These are phyloP conservation scores for Bipolaris zeicola DNA, from an alignment of 2,329 filamentous ascomycete genomes.

Conservation along the genomic window DNA sequence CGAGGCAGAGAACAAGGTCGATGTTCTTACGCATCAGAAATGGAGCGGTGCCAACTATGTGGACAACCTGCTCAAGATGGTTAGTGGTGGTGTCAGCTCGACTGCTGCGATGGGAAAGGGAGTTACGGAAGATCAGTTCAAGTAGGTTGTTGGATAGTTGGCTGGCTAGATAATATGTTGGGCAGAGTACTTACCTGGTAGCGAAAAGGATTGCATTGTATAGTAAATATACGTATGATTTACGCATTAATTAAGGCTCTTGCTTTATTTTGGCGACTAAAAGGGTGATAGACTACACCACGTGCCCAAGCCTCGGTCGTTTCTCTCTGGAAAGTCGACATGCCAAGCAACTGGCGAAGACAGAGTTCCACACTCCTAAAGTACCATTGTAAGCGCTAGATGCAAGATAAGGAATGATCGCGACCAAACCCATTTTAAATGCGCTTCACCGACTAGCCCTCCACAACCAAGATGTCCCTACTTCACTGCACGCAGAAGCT, in stretches of 20 bases:
- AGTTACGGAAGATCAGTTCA: slow-evolving; percentile 97
- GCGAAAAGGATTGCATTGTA: neutral
- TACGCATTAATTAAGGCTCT: neutral
- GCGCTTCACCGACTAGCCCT: too few relatives aligned
- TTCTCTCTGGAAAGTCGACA: too few relatives aligned
- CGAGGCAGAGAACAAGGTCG: slow-evolving; percentile 87
- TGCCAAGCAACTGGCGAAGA: too few relatives aligned
- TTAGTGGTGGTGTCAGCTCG: slow-evolving; percentile 86
- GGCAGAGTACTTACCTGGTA: neutral
- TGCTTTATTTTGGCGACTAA: neutral
- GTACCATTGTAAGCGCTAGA: too few relatives aligned
- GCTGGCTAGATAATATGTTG: neutral
- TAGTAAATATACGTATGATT: neutral
- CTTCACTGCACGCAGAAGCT: neutral
- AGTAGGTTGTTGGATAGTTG: slow-evolving; percentile 42
- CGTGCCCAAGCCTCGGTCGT: too few relatives aligned
- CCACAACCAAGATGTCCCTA: too few relatives aligned
- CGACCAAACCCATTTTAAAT: too few relatives aligned
- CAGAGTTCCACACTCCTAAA: too few relatives aligned
- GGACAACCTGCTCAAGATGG: slow-evolving; percentile 96
- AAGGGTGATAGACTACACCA: neutral
- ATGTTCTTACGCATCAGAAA: slow-evolving; percentile 99
- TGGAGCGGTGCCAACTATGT: slow-evolving; percentile 96
- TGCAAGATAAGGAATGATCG: too few relatives aligned
- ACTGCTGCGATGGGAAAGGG: slow-evolving; percentile 97